Percentiles rank a stretch among this genome's conserved stretches.
phyloP scores from a whole-genome alignment of 2,329 filamentous ascomycete species.

The Iodosphaeria phyllophila region DNA sequence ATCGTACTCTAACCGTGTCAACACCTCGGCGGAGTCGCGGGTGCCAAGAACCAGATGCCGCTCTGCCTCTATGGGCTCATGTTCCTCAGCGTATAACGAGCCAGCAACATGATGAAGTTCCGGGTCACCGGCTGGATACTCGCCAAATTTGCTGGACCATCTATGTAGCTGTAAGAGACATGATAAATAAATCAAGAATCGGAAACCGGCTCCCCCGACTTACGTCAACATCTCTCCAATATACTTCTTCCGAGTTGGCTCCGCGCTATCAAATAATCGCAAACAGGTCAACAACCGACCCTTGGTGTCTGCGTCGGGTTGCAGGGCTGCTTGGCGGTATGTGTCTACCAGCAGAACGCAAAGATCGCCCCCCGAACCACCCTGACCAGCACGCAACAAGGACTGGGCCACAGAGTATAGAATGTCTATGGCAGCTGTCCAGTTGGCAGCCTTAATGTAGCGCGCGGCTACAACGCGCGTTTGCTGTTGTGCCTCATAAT shows the following conservation, averaged over 20 bases:
- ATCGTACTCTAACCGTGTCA: conserved; percentile 71
- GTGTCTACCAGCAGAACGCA: conserved; percentile 78
- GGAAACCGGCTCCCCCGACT: too few relatives aligned
- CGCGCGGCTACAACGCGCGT: conserved; percentile 87
- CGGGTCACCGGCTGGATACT: conserved; percentile 79
- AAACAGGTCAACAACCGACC: conserved; percentile 61
- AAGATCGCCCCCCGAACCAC: conserved; percentile 80
- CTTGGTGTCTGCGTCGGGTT: conserved; percentile 55
- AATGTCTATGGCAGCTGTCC: conserved; percentile 69
- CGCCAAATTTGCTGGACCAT: conserved; percentile 75
- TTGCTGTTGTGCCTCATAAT: conserved; percentile 97
- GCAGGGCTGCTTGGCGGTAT: conserved; percentile 70
- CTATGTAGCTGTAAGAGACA: conserved; percentile 15
- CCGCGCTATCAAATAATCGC: conserved; percentile 60
- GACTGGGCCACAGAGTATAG: conserved; percentile 69
- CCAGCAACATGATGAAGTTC: conserved; percentile 89
- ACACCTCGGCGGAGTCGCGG: conserved; percentile 63
- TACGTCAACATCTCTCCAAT: conserved; percentile 68
- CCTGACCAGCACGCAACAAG: conserved; percentile 80
- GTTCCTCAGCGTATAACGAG: conserved; percentile 76
- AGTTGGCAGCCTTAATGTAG: conserved; percentile 79
- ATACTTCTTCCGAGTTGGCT: conserved; percentile 87
- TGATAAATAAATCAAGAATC: conserved; percentile 1
- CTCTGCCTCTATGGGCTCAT: conserved; percentile 86
- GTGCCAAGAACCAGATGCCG: conserved; percentile 77